Evolutionary conservation across 768 basidiomycete species (phyloP), one percentile per base, ranked within the genome.

Genomic region (Mycena galopus): DNA sequence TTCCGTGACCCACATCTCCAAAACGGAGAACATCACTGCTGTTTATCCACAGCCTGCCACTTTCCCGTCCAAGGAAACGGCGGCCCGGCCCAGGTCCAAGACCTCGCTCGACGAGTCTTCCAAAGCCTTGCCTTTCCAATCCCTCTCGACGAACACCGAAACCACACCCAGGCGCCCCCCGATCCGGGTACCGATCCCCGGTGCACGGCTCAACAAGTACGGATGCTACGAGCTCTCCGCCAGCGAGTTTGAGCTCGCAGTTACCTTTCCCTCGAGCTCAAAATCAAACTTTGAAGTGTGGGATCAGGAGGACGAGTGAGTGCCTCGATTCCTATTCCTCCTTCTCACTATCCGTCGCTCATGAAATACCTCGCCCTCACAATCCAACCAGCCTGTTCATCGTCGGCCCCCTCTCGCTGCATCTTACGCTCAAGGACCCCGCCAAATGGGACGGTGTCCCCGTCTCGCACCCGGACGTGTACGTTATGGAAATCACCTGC

Each of bases 401-500:
- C 32, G 76, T 81, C 21, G 79, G 77, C 19, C 82, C 82, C 19
- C 79, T 78, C 7, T 73, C 79, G 62, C 77, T 84, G 10, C 81
- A 80, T 67, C 77, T 85, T 29, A 76, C 79, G 72, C 75, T 81
- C 7, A 82, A 81, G 53, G 77, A 84, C 60, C 71, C 79, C 0
- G 65, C 50, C 12, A 71, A 72, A 17, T 85, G 80, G 79, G 65
- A 75, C 6, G 76, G 75, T 16, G 69, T 72, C n/a, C 78, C 82
- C 17, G 71, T 85, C 42, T 70, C 80, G n/a, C 71, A 79, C 30
- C 84, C 84, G 17, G 80, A 82, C 63, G 78, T 83, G 11, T 70
- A 75, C 56, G 75, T 83, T 44, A 73, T 83, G 64, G 81, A 84
- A 59, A 75, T 85, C 67, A 74, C 73, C 27, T 84, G 83, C 78